Percentiles rank a stretch among this genome's conserved stretches.
These are phyloP conservation scores for Tylopilus felleus DNA, from an alignment of 768 basidiomycete genomes.

Conservation along the genomic window DNA sequence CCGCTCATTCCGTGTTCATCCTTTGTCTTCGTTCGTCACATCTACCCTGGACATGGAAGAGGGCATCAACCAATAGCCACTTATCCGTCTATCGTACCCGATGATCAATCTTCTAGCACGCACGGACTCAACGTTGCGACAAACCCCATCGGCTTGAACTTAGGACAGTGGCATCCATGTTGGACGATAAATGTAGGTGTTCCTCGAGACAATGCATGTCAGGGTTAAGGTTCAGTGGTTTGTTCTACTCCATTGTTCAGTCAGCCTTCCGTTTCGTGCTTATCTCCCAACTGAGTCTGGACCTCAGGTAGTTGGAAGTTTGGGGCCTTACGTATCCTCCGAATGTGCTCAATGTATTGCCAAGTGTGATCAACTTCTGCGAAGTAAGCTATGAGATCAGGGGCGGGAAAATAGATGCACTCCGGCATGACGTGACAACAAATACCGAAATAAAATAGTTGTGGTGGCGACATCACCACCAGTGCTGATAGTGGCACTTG, in stretches of 20 bases:
- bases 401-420: constrained; percentile 14
- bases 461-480: constrained; percentile 5
- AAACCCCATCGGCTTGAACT: constrained; percentile 6
- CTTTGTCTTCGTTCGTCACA: constrained; percentile 12
- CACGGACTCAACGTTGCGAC: constrained; percentile 24
- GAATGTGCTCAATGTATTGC: background rate
- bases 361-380: constrained; percentile 3
- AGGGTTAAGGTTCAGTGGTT: constrained; percentile 16
- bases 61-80: constrained; percentile 5
- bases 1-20: constrained; percentile 10
- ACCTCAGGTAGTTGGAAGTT: constrained; percentile 5
- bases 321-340: constrained; percentile 9
- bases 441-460: constrained; percentile 26
- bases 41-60: constrained; percentile 14
- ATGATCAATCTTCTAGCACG: constrained; percentile 27
- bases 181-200: background rate
- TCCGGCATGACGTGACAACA: constrained; percentile 14
- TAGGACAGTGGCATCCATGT: background rate
- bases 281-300: constrained; percentile 20
- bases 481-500: constrained; percentile 5
- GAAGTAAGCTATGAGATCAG: constrained; percentile 9
- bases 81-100: constrained; percentile 16
- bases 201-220: constrained; percentile 6
- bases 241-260: constrained; percentile 12
- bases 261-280: constrained; percentile 18